These are phyloP conservation scores for Ophiostoma sp. DNA, from an alignment of 2,329 filamentous ascomycete species.

Conservation along the genomic window DNA sequence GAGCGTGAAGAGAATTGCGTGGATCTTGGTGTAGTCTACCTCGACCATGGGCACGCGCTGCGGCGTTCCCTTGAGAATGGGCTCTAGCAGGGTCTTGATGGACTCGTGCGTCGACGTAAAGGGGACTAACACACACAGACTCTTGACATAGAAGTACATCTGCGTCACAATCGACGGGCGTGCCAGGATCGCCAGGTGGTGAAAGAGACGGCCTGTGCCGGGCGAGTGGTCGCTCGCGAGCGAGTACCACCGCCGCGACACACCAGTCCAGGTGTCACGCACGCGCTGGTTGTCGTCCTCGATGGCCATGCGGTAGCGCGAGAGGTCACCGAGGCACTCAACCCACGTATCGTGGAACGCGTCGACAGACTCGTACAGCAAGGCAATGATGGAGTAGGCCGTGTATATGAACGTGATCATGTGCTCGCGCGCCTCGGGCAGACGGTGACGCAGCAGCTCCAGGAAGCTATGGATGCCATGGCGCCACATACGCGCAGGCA, in stretches of 20 bases:
- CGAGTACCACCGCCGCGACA: conserved; percentile 78
- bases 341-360: conserved; percentile 87
- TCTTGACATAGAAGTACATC: conserved; percentile 66
- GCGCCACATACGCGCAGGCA: conserved; percentile 92
- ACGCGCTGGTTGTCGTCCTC: conserved; percentile 74
- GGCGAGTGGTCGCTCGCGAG: conserved; percentile 74
- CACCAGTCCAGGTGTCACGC: conserved; percentile 73
- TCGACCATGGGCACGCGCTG: conserved; percentile 44
- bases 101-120: conserved; percentile 65
- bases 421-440: conserved; percentile 74
- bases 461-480: conserved; percentile 85
- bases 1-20: conserved; percentile 55
- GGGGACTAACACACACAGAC: conserved; percentile 60
- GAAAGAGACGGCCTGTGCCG: conserved; percentile 71
- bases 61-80: conserved; percentile 37
- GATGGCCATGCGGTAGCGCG: conserved; percentile 83
- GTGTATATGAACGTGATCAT: conserved; percentile 90
- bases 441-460: conserved; percentile 65
- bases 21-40: conserved; percentile 55
- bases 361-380: conserved; percentile 79
- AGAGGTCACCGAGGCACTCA: conserved; percentile 82
- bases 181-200: conserved; percentile 78
- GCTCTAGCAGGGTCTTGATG: conserved; percentile 63
- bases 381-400: conserved; percentile 82
- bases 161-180: conserved; percentile 65